Base-by-base conservation (phyloP, 345 rosid genomes). In the Eucalyptus paniculata region DNA sequence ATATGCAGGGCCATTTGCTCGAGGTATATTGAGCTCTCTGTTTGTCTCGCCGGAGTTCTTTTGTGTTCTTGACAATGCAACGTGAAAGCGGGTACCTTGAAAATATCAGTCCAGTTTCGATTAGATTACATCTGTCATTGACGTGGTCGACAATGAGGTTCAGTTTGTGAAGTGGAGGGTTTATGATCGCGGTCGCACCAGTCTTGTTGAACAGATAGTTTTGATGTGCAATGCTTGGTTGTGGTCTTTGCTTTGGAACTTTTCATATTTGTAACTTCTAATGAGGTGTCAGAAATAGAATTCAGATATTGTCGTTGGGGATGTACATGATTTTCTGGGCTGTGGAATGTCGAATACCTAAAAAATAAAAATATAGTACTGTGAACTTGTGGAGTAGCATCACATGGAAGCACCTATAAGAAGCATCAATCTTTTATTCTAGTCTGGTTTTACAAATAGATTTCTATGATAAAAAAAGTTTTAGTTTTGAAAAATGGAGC, bases 1-100 rank as follows among this genome's bases (percentile, higher is more conserved):
- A 97, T 89, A 92, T 94, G 96, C 97, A 91, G 88, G 94, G 98
- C 86, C 99, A 97, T 90, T 97, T 95, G 0, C 90, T 95, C 37
- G 98, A 94, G 99, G 98, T 97, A 93, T 54, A 65, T n/a, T n/a
- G 77, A n/a, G 77, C 40, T 65, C 77, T 65, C 37, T n/a, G 77
- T n/a, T 65, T n/a, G 34, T 62, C 18, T 12, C 1, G 0, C 32
- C 0, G 14, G 67, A 60, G 67, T 60, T 60, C 7, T 12, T 60
- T 60, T 60, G 16, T 60, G 67, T 60, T 30, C 69, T 62, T 62
- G 77, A 65, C 3, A n/a, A 65, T 65, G 21, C 40, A 65, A 65
- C 21, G 6, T 15, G 37, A 65, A 65, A 65, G 77, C 77, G 0
- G 3, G 77, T n/a, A 65, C 37, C 21, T 65, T 16, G 77, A 65